Conservation (phyloP, 768 basidiomycete genomes). For the Asterophora lycoperdoides region DNA sequence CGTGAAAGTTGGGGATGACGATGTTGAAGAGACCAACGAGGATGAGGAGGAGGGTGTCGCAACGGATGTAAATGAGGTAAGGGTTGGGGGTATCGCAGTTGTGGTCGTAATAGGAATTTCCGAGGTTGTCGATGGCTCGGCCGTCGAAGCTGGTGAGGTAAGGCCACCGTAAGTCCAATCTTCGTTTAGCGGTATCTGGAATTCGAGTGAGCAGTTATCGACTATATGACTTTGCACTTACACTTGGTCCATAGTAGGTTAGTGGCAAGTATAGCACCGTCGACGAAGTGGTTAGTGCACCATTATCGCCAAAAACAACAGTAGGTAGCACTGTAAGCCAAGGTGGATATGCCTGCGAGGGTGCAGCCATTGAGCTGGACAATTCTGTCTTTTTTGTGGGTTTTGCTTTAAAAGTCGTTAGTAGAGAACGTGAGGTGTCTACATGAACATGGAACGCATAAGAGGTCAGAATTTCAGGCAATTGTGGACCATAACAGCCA, state of each 20-base stretch:
- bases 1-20: slow-evolving; percentile 17
- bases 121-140: slow-evolving; percentile 20
- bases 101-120: slow-evolving; percentile 21
- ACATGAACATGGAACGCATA: not conserved
- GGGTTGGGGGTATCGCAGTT: slow-evolving; percentile 26
- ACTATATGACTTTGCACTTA: slow-evolving; percentile 26
- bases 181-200: slow-evolving; percentile 69
- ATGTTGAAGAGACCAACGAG: slow-evolving; percentile 21
- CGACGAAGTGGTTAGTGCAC: slow-evolving; percentile 53
- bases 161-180: slow-evolving; percentile 74
- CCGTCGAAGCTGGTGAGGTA: slow-evolving; percentile 53
- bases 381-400: slow-evolving; percentile 15
- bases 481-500: not conserved
- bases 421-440: slow-evolving; percentile 41
- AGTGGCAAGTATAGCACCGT: slow-evolving; percentile 60
- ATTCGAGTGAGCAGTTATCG: not conserved
- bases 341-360: slow-evolving; percentile 64
- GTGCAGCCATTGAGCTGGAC: slow-evolving; percentile 44
- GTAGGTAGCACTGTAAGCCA: slow-evolving; percentile 64
- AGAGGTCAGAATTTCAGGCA: not conserved
- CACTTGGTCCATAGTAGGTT: slow-evolving; percentile 81
- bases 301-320: slow-evolving; percentile 48
- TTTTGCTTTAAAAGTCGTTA: slow-evolving; percentile 30
- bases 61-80: slow-evolving; percentile 18
- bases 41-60: slow-evolving; percentile 4